Percentiles rank a stretch among this genome's conserved stretches.
Evolutionary conservation across 2,329 filamentous ascomycete species (phyloP).

Genomic region (Colletotrichum truncatum): DNA sequence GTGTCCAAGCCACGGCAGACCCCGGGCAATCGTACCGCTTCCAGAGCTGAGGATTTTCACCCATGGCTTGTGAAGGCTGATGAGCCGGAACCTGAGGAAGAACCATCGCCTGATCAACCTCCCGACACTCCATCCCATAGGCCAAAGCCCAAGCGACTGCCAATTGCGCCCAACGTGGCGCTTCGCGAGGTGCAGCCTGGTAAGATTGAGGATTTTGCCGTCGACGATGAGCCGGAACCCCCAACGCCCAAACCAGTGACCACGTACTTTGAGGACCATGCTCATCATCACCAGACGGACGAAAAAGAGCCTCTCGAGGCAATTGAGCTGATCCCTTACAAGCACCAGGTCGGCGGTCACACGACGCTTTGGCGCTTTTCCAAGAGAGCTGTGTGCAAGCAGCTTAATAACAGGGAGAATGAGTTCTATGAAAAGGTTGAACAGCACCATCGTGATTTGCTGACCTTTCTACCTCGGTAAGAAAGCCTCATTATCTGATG

Average conservation of each 20-base stretch:
- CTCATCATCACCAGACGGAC: slow-evolving; percentile 59
- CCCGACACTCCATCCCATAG: slow-evolving; percentile 19
- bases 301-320: slow-evolving; percentile 78
- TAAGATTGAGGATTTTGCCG: slow-evolving; percentile 48
- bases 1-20: slow-evolving; percentile 36
- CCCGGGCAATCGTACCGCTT: slow-evolving; percentile 12
- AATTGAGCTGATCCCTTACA: slow-evolving; percentile 95
- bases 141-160: slow-evolving; percentile 24
- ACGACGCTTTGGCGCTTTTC: slow-evolving; percentile 97
- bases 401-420: slow-evolving; percentile 97
- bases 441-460: slow-evolving; percentile 85
- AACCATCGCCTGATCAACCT: slow-evolving; percentile 15
- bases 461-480: slow-evolving; percentile 90
- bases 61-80: slow-evolving; percentile 69
- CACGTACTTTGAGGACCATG: slow-evolving; percentile 54
- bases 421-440: slow-evolving; percentile 99
- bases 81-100: slow-evolving; percentile 52
- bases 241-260: slow-evolving; percentile 43
- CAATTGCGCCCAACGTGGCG: slow-evolving; percentile 21
- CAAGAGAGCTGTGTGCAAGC: slow-evolving; percentile 93
- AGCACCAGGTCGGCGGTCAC: slow-evolving; percentile 96
- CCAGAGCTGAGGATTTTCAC: slow-evolving; percentile 47
- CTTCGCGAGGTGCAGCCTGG: slow-evolving; percentile 43
- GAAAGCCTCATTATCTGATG: slow-evolving; percentile 33
- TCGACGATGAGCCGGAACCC: slow-evolving; percentile 54